Percentiles rank a stretch among this genome's conserved stretches.
Conservation (phyloP, 495 filamentous ascomycete species). For the Aspergillus cavernicola region DNA sequence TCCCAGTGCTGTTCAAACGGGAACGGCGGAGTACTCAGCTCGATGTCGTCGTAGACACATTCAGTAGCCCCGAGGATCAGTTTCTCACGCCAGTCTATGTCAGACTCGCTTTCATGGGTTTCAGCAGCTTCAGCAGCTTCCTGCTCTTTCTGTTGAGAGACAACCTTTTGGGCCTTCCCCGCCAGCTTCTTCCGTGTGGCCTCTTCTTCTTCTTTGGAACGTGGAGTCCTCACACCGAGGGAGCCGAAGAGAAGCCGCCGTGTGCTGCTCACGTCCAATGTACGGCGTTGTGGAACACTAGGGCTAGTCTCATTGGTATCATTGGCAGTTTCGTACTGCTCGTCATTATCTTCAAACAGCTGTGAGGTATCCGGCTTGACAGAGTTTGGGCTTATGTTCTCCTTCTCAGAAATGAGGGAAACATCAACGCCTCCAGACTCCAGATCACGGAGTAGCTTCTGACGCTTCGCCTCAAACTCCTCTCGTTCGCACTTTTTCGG, state of each 20-base stretch:
- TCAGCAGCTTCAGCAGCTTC: constrained; percentile 17
- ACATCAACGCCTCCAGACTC: constrained; percentile 51
- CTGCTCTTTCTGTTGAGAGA: constrained; percentile 17
- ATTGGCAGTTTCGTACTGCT: constrained; percentile 21
- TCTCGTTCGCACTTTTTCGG: constrained; percentile 23
- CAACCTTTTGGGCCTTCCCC: constrained; percentile 27
- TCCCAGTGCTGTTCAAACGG: constrained; percentile 92
- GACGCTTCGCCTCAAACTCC: constrained; percentile 49
- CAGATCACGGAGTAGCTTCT: constrained; percentile 49
- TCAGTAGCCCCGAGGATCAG: constrained; percentile 74
- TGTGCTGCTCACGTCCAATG: constrained; percentile 61
- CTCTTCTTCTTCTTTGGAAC: constrained; percentile 63
- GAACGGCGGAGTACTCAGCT: constrained; percentile 77
- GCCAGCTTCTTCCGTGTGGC: constrained; percentile 55
- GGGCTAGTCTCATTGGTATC: constrained; percentile 17
- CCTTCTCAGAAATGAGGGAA: constrained; percentile 32
- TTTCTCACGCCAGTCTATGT: constrained; percentile 66
- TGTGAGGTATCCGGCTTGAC: constrained; percentile 1
- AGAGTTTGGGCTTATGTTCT: constrained; percentile 26
- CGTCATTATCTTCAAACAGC: constrained; percentile 11
- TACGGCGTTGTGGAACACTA: constrained; percentile 34
- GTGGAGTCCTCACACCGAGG: constrained; percentile 65
- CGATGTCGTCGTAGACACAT: constrained; percentile 69
- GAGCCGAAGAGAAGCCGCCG: constrained; percentile 68
- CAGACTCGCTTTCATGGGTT: constrained; percentile 22